Evolutionary conservation across 352 stramenopile genomes (phyloP), one percentile per base, ranked within the genome.

Genomic region (Phytopythium chamaehyphon): DNA sequence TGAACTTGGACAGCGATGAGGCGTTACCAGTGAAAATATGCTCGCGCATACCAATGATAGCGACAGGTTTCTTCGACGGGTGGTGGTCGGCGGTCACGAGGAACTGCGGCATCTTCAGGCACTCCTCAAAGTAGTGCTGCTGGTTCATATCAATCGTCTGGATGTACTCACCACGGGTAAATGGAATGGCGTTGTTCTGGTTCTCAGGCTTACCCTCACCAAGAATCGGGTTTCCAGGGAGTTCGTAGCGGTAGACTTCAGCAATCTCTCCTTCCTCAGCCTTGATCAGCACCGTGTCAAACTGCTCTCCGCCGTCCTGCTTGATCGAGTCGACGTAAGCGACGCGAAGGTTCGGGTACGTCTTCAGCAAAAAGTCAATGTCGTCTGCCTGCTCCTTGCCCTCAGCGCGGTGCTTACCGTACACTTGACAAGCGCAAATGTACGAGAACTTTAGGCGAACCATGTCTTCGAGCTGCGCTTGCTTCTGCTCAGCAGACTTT

Each of bases 101-200:
- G 40, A 88, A 57, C 45, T 84, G 74, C 19, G 82, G 82, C 64
- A 93, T 95, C 60, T 93, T 95, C 26, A 95, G 61, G 51, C 76
- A 85, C 66, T 93, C 83, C 60, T 95, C 85, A 36, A 93, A 88
- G 66, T 93, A 93, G 51, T 90, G 78, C 54, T 95, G 83, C 57
- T 95, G 85, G 68, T 95, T 95, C 85, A 93, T 93, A 69, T 95
- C 85, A 52, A 95, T 95, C n/a, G 76, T 90, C 60, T 95, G 85
- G 18, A 95, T 59, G 53, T 83, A 92, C 56, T 95, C 85, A 8
- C 85, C 85, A 49, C 83, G 78, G 14, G 81, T 93, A 57, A 95
- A 95, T 24, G 82, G 85, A 39, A 95, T 61, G 7, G 85, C 85
- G 40, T 93, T 85, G 61, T 95, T 95, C 62, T 95, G 85, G 62